Conservation (phyloP, 805 yeast species). For the Torulaspora gathmanii region DNA sequence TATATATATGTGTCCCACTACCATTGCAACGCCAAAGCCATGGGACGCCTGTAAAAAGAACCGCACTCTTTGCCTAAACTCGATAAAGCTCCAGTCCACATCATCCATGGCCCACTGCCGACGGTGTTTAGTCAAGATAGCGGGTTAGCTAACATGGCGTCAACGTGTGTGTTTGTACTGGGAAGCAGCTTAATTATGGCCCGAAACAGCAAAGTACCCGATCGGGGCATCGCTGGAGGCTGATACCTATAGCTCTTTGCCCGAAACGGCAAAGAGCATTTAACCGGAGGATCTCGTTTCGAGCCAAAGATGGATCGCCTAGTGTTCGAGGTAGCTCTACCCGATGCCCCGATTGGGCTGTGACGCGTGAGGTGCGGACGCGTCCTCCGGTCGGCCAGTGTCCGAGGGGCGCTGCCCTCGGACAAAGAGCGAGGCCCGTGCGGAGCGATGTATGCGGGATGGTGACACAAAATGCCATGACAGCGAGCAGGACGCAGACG, state of each 20-base stretch:
- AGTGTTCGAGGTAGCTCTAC: not conserved
- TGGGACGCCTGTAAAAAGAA: no score
- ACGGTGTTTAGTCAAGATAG: no score
- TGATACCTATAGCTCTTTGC: no score
- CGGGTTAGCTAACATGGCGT: not conserved
- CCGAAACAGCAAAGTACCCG: no score
- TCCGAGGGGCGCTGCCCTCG: not conserved
- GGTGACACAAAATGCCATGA: not conserved
- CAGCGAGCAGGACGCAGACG: not conserved
- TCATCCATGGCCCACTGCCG: no score
- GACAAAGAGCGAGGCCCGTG: no score
- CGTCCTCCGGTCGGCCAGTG: not conserved
- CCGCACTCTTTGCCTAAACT: no score
- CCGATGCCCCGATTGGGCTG: not conserved
- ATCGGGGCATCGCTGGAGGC: no score
- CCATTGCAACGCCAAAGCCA: no score
- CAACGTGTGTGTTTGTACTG: not conserved
- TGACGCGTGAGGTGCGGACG: conserved; percentile 1
- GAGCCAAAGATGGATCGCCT: not conserved
- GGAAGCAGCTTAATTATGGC: no score
- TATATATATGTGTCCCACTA: no score
- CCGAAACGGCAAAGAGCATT: not conserved
- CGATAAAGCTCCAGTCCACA: no score
- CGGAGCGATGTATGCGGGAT: not conserved
- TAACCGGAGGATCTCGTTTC: not conserved